phyloP scores from a whole-genome alignment of 2,329 filamentous ascomycete genomes.

The Parastagonospora avenae region DNA sequence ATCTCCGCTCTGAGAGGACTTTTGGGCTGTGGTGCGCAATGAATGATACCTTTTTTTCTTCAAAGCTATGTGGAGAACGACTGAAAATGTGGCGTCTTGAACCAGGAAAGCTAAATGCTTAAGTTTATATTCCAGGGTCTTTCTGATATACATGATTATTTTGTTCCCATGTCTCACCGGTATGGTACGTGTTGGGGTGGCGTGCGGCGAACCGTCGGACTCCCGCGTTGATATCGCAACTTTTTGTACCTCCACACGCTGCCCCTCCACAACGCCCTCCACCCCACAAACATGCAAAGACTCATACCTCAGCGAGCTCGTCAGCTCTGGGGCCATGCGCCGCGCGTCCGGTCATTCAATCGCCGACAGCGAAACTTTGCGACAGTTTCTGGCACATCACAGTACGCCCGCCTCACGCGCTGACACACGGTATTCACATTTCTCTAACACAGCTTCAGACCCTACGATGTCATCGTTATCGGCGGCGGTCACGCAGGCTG shows the following conservation, averaged over 20 bases:
- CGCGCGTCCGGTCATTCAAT: conserved; percentile 51
- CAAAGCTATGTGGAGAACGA: no score
- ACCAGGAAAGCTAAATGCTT: background rate
- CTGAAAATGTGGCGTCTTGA: background rate
- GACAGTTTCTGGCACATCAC: conserved; percentile 49
- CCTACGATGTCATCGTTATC: conserved; percentile 92
- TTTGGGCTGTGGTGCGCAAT: conserved; percentile 4
- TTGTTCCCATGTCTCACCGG: background rate
- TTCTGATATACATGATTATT: background rate
- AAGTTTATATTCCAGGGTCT: background rate
- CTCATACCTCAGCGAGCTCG: conserved; percentile 37
- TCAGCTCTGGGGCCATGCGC: conserved; percentile 56
- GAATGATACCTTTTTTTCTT: conserved; percentile 23
- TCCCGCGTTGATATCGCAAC: conserved; percentile 14
- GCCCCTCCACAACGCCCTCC: background rate
- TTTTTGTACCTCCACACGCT: conserved; percentile 9
- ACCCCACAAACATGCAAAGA: conserved; percentile 23
- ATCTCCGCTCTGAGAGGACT: conserved; percentile 36
- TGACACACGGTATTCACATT: background rate
- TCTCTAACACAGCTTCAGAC: conserved; percentile 52
- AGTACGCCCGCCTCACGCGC: conserved; percentile 15
- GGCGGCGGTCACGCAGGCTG: conserved; percentile 95
- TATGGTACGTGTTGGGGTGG: background rate
- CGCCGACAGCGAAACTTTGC: conserved; percentile 49
- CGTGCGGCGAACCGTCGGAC: conserved; percentile 16